Evolutionary conservation across 805 yeast species (phyloP).

Genomic region (Hanseniaspora nectarophila): DNA sequence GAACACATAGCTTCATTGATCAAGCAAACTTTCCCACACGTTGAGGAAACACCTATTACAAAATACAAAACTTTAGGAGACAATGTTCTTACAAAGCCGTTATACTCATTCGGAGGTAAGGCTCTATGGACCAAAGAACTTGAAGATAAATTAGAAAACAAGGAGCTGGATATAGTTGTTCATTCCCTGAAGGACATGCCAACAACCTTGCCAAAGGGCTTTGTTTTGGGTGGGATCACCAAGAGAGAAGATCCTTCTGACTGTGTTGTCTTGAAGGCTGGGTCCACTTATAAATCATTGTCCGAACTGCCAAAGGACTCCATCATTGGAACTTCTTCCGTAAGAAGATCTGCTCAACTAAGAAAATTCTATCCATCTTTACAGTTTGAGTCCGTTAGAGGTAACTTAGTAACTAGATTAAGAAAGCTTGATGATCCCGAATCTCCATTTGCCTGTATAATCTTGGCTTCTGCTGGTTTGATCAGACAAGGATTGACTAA

Average conservation of each 20-base stretch:
- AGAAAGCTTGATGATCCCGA: slow-evolving; percentile 64
- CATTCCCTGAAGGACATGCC: slow-evolving; percentile 93
- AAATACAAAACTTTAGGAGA: slow-evolving; percentile 86
- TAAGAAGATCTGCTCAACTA: slow-evolving; percentile 86
- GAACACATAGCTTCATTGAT: slow-evolving; percentile 57
- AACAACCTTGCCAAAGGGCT: slow-evolving; percentile 77
- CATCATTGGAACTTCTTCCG: slow-evolving; percentile 87
- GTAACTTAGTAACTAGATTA: slow-evolving; percentile 70
- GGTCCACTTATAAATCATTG: slow-evolving; percentile 50
- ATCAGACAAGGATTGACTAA: slow-evolving; percentile 57
- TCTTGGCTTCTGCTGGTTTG: slow-evolving; percentile 88
- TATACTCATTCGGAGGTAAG: slow-evolving; percentile 92
- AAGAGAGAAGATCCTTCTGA: slow-evolving; percentile 88
- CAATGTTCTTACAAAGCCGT: slow-evolving; percentile 68
- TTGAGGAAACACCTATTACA: slow-evolving; percentile 53
- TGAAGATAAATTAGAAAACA: slow-evolving; percentile 58
- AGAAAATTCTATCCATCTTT: slow-evolving; percentile 66
- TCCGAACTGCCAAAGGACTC: slow-evolving; percentile 73
- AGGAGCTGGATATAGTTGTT: slow-evolving; percentile 76
- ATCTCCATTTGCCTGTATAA: slow-evolving; percentile 55
- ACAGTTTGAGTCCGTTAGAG: slow-evolving; percentile 73
- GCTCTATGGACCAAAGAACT: slow-evolving; percentile 93
- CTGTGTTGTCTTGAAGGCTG: slow-evolving; percentile 65
- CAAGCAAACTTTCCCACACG: slow-evolving; percentile 46
- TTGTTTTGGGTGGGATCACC: slow-evolving; percentile 76